These are phyloP conservation scores for Heimioporus retisporus DNA, from an alignment of 1,284 basidiomycete species.

Conservation along the genomic window DNA sequence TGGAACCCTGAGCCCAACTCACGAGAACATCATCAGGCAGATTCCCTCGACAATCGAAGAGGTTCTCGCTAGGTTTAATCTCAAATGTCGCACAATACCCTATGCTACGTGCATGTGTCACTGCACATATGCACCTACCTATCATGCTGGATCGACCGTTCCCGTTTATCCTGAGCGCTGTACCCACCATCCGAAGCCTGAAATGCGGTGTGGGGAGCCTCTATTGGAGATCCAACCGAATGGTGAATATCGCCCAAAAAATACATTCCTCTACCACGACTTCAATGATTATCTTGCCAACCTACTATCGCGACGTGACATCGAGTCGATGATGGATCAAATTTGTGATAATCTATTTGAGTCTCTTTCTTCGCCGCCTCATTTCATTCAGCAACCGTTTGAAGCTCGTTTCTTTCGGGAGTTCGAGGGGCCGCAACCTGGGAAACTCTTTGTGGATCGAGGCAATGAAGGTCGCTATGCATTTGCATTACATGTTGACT, in stretches of 20 bases:
- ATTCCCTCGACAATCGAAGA: no score
- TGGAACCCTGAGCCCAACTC: no score
- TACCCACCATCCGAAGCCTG: no score
- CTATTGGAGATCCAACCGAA: no score
- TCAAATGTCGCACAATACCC: no score
- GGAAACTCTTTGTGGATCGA: slow-evolving; percentile 8
- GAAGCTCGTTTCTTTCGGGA: slow-evolving; percentile 14
- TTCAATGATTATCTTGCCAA: neutral
- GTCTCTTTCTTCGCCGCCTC: neutral
- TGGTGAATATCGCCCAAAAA: no score
- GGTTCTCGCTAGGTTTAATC: no score
- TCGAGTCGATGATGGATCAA: neutral
- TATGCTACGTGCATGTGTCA: neutral
- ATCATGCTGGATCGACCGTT: neutral
- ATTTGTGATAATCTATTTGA: neutral
- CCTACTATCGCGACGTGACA: neutral
- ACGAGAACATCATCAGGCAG: no score
- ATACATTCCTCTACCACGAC: no score
- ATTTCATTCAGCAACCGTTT: slow-evolving; percentile 16
- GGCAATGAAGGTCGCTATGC: slow-evolving; percentile 2
- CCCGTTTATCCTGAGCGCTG: neutral
- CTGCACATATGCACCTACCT: neutral
- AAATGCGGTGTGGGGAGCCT: no score
- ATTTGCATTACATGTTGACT: slow-evolving; percentile 9
- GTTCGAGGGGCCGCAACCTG: slow-evolving; percentile 5